Conservation (phyloP, 2,329 filamentous ascomycete genomes). For the Neospermospora avenae region DNA sequence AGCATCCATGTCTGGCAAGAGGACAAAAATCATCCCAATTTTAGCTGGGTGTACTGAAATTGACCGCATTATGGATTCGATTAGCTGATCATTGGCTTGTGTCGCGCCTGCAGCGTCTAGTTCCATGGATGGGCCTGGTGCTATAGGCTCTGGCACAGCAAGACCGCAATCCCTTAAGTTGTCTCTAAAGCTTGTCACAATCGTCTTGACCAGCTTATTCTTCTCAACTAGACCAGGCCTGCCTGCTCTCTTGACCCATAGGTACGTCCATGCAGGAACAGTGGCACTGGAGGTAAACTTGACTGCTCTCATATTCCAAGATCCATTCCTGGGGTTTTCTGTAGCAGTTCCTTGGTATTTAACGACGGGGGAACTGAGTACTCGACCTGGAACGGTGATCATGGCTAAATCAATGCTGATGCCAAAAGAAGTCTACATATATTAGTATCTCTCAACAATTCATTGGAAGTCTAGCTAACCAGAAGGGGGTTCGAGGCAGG, state of each 20-base stretch:
- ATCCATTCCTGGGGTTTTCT: conserved; percentile 32
- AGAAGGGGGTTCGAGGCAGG: conserved; percentile 5
- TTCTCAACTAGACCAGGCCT: too few species aligned
- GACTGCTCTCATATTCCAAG: conserved; percentile 64
- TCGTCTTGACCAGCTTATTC: too few species aligned
- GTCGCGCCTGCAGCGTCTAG: too few species aligned
- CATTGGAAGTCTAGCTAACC: conserved; percentile 2
- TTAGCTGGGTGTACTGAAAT: too few species aligned
- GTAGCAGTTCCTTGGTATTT: conserved; percentile 46
- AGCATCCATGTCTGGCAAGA: conserved; percentile 15
- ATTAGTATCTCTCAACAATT: conserved; percentile 1
- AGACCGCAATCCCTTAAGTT: too few species aligned
- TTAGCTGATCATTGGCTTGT: too few species aligned
- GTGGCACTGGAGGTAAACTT: conserved; percentile 50
- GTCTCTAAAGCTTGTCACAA: too few species aligned
- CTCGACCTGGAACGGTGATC: conserved; percentile 68
- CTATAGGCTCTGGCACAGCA: too few species aligned
- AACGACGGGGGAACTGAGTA: conserved; percentile 58
- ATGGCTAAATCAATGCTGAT: conserved; percentile 51
- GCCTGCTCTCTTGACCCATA: too few species aligned
- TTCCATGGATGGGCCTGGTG: too few species aligned
- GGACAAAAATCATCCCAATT: conserved; percentile 19
- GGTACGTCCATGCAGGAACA: conserved; percentile 46
- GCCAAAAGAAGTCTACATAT: conserved; percentile 6
- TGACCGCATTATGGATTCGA: too few species aligned